Evolutionary conservation across 345 rosid species (phyloP).

Genomic region (Ceriops decandra): DNA sequence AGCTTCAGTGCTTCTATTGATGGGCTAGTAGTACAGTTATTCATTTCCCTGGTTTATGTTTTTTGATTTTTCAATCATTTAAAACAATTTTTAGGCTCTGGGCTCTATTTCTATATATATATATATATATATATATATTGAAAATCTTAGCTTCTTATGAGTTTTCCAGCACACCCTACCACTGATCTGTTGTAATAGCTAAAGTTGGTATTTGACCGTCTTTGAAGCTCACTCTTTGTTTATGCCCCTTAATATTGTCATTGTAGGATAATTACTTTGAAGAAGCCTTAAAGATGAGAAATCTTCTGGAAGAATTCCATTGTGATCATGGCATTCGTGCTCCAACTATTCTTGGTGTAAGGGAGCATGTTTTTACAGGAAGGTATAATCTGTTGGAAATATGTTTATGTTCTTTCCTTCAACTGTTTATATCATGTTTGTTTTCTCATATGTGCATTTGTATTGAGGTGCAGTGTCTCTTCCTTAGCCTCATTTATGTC

Average conservation of each 20-base stretch:
- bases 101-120: too few species aligned
- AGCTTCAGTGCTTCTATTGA: too few species aligned
- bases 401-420: slow-evolving; percentile 4
- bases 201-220: background rate
- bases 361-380: slow-evolving; percentile 97
- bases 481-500: slow-evolving; percentile 97
- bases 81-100: too few species aligned
- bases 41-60: too few species aligned
- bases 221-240: background rate
- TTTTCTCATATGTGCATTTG: slow-evolving; percentile 13
- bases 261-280: slow-evolving; percentile 93
- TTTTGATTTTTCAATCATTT: too few species aligned
- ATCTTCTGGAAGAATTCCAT: slow-evolving; percentile 89
- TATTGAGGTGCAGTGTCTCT: slow-evolving; percentile 72
- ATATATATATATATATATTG: too few species aligned
- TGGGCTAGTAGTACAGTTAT: too few species aligned
- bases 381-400: slow-evolving; percentile 40
- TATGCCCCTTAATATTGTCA: background rate
- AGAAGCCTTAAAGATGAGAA: slow-evolving; percentile 97
- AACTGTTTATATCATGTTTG: background rate
- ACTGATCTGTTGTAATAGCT: background rate
- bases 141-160: too few species aligned
- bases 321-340: slow-evolving; percentile 78
- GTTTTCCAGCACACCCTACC: background rate
- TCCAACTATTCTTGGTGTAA: slow-evolving; percentile 96